These are phyloP conservation scores for Pseudogymnoascus sp. DNA, from an alignment of 2,329 filamentous ascomycete species.

Conservation along the genomic window DNA sequence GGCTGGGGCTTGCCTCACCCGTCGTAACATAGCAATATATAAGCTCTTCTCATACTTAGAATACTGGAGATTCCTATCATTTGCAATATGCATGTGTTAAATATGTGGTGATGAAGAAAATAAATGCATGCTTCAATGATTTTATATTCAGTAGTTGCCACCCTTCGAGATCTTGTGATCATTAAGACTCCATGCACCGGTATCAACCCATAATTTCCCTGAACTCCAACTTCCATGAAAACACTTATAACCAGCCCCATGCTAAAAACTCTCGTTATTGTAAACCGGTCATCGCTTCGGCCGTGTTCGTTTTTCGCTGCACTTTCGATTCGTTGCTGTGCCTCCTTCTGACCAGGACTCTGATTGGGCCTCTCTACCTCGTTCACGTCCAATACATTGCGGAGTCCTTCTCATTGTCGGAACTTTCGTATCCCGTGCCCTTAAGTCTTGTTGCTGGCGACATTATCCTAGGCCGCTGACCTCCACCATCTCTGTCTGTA, in stretches of 20 bases:
- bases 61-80: neutral
- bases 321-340: neutral
- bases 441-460: neutral
- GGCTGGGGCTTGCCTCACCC: neutral
- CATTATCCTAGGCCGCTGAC: neutral
- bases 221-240: neutral
- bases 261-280: neutral
- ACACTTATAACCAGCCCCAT: neutral
- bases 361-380: neutral
- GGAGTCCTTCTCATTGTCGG: neutral
- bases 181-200: slow-evolving; percentile 4
- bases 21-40: slow-evolving; percentile 4
- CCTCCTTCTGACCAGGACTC: neutral
- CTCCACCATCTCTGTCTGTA: neutral
- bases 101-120: neutral
- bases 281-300: neutral
- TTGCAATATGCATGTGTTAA: neutral
- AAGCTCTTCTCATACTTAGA: neutral
- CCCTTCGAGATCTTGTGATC: neutral
- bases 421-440: neutral
- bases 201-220: neutral
- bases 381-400: neutral
- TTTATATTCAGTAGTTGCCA: neutral
- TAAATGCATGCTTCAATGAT: neutral
- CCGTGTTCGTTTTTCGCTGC: neutral